A percentile compares a stretch with the other conserved stretches of the same genome.
Conservation (phyloP, 2,329 filamentous ascomycete species). For the Phyllosticta citrichinensis region DNA sequence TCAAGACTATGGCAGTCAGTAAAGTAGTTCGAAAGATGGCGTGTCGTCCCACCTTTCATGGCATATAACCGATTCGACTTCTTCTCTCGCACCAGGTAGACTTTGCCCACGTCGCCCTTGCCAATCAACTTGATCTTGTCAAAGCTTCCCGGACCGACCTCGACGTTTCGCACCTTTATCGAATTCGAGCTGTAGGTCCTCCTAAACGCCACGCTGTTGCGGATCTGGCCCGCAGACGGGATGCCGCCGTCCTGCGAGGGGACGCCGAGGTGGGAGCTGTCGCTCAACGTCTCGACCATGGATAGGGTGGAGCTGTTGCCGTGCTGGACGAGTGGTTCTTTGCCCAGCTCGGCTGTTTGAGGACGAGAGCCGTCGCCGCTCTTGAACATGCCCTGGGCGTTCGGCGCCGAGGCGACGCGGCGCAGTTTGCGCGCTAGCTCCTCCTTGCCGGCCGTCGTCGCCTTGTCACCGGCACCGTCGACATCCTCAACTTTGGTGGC, state of each 20-base stretch:
- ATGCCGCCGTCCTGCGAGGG: conserved; percentile 44
- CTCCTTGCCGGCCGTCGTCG: conserved; percentile 76
- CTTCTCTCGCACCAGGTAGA: conserved; percentile 95
- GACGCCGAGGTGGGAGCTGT: conserved; percentile 26
- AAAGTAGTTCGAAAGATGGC: neutral
- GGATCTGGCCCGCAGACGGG: conserved; percentile 55
- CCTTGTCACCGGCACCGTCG: conserved; percentile 52
- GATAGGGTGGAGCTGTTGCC: conserved; percentile 43
- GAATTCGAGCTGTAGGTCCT: conserved; percentile 98
- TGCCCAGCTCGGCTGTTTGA: conserved; percentile 75
- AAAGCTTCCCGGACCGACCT: conserved; percentile 90
- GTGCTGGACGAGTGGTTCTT: conserved; percentile 61
- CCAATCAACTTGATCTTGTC: conserved; percentile 99
- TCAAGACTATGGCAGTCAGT: conserved; percentile 58
- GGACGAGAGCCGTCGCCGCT: conserved; percentile 47
- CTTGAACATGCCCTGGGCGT: conserved; percentile 83
- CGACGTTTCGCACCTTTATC: conserved; percentile 95
- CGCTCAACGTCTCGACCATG: conserved; percentile 38
- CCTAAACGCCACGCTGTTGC: conserved; percentile 64
- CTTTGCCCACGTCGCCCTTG: conserved; percentile 97
- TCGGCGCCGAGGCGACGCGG: conserved; percentile 90
- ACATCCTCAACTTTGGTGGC: conserved; percentile 55
- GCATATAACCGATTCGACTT: conserved; percentile 92
- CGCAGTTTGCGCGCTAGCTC: conserved; percentile 87
- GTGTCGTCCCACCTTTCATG: conserved; percentile 72